Evolutionary conservation across 179 eudicot genomes (phyloP), one percentile per base, ranked within the genome.

Genomic region (Vitellaria paradoxa): DNA sequence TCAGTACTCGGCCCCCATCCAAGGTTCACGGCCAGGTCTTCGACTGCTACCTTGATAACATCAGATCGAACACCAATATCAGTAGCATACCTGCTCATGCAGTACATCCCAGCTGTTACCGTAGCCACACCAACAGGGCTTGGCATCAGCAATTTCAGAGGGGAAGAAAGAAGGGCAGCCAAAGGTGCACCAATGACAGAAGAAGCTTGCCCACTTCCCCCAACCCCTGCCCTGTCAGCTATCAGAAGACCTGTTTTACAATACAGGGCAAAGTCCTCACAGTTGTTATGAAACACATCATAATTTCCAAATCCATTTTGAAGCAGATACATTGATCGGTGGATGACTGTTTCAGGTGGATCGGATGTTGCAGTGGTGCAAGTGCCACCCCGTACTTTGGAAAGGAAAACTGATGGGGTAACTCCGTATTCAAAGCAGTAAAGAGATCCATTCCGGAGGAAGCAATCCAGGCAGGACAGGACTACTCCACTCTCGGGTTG

Each of bases 181-280:
- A 96, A 80, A 37, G 98, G 98, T 24, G 99, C 99, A 77, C 98
- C 98, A n/a, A 96, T 50, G 7, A 94, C 87, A 23, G 97, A 90
- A 63, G 97, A 96, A 73, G 99, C 99, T 77, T 96, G 99, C 40
- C 99, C 99, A 24, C 99, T 96, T 78, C 94, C 84, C 77, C 98
- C 99, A 62, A 91, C 92, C 63, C 97, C 97, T 4, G 74, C 61
- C 37, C 81, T 85, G 40, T 96, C 98, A 53, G 87, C 59, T 56
- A 87, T 82, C 79, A 96, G 79, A 62, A 96, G 86, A 20, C 99
- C 99, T 0, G 99, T 94, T 78, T 89, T 96, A 83, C 99, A 96
- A 81, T 96, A 96, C 72, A 96, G 60, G 1, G 99, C 97, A 76
- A 96, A 96, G 81, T 96, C 99, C 87, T 96, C 99, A 40, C 99